Conservation (phyloP, 1,284 basidiomycete species). For the Fomitiporia mediterranea region DNA sequence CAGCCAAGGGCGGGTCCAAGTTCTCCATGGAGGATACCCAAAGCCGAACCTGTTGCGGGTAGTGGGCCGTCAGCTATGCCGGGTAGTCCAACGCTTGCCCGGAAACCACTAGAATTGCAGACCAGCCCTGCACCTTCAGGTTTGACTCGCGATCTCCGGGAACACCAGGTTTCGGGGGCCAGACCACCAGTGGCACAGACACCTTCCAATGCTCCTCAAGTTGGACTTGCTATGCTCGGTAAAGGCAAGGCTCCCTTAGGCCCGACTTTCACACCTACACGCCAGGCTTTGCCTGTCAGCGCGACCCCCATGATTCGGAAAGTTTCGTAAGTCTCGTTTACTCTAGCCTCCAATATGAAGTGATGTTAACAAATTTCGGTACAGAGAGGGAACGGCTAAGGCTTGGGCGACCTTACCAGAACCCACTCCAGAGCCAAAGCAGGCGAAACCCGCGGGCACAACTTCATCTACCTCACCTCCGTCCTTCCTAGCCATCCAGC, state of each 20-base stretch:
- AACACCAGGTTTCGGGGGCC: neutral
- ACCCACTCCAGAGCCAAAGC: constrained; percentile 28
- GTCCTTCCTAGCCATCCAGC: constrained; percentile 82
- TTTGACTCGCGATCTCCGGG: neutral
- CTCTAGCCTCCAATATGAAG: neutral
- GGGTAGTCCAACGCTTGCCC: neutral
- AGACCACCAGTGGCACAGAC: neutral
- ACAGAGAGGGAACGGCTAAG: constrained; percentile 34
- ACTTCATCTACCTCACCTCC: constrained; percentile 33
- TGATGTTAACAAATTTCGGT: constrained; percentile 8
- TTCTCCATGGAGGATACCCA: constrained; percentile 15
- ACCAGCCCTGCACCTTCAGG: neutral
- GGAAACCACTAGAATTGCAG: neutral
- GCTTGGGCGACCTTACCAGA: constrained; percentile 56
- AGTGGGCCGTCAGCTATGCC: neutral
- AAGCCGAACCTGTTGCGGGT: neutral
- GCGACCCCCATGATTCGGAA: constrained; percentile 35
- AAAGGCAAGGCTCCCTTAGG: constrained; percentile 40
- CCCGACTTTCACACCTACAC: constrained; percentile 54
- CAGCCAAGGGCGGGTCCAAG: neutral
- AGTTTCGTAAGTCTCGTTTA: constrained; percentile 42
- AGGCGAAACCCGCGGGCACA: constrained; percentile 15
- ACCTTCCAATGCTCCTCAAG: constrained; percentile 5
- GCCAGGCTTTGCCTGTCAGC: constrained; percentile 33
- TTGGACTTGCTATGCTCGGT: constrained; percentile 15